phyloP scores from a whole-genome alignment of 164 flowering plant species.

The Stephania yunnanensis region DNA sequence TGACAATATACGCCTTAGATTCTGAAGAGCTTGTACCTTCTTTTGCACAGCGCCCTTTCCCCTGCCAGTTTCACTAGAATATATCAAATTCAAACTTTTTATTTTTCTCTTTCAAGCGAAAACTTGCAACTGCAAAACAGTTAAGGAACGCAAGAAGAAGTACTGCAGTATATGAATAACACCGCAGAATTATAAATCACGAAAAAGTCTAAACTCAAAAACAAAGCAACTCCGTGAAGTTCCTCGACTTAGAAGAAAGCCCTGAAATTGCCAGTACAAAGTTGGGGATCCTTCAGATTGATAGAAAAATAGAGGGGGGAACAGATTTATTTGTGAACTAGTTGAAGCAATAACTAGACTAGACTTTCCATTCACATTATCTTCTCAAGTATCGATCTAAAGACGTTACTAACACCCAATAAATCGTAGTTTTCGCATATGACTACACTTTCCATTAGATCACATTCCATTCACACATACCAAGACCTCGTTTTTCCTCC shows the following conservation, averaged over 20 bases:
- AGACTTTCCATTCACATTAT: too few relatives aligned
- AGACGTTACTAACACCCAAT: not conserved
- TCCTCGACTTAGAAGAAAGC: not conserved
- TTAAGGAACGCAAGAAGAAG: not conserved
- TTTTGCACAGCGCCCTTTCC: conserved; percentile 84
- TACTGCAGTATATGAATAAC: not conserved
- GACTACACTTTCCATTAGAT: too few relatives aligned
- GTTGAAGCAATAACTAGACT: not conserved
- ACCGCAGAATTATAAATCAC: not conserved
- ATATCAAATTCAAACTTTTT: not conserved
- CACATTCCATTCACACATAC: not conserved
- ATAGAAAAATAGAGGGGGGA: not conserved
- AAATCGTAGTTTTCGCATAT: too few relatives aligned
- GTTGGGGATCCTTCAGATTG: not conserved
- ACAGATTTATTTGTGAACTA: not conserved
- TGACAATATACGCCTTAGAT: conserved; percentile 74
- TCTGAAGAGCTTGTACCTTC: conserved; percentile 62
- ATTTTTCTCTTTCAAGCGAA: not conserved
- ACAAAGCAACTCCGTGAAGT: not conserved
- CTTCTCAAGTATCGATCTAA: not conserved
- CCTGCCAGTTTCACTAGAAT: conserved; percentile 29
- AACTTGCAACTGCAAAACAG: not conserved
- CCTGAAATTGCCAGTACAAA: not conserved
- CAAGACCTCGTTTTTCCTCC: not conserved
- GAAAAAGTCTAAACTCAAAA: not conserved